phyloP scores from a whole-genome alignment of 352 stramenopile genomes.

The Salisapilia sapeloensis region DNA sequence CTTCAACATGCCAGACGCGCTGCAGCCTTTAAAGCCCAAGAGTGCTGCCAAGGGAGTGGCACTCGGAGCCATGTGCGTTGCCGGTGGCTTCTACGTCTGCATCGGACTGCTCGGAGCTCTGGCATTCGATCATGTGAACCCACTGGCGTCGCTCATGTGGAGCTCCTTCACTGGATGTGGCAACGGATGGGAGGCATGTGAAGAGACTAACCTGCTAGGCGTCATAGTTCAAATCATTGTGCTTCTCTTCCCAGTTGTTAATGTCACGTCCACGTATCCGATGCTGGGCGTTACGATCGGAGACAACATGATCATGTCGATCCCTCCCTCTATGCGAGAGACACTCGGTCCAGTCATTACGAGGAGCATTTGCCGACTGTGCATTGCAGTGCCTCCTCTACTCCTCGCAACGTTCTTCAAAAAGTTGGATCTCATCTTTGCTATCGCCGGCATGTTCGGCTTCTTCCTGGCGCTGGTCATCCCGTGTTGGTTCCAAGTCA shows the following conservation, averaged over 20 bases:
- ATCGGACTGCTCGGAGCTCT: conserved; percentile 55
- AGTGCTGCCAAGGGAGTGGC: conserved; percentile 33
- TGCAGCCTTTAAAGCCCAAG: conserved; percentile 68
- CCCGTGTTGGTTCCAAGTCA: conserved; percentile 72
- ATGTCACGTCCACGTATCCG: conserved; percentile 70
- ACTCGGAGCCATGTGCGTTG: conserved; percentile 41
- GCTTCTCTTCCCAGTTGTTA: conserved; percentile 68
- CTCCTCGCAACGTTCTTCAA: conserved; percentile 69
- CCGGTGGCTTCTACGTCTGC: conserved; percentile 53
- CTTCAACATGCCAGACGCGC: conserved; percentile 74
- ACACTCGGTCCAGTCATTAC: conserved; percentile 23
- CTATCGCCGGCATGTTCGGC: conserved; percentile 55
- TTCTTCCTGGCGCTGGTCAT: conserved; percentile 67
- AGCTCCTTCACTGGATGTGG: conserved; percentile 60
- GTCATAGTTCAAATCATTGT: conserved; percentile 59
- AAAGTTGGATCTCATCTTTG: conserved; percentile 77
- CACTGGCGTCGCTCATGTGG: conserved; percentile 67
- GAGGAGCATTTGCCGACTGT: conserved; percentile 40
- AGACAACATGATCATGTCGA: conserved; percentile 76
- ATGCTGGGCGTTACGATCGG: conserved; percentile 73
- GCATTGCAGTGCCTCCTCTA: conserved; percentile 46
- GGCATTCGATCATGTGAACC: conserved; percentile 66
- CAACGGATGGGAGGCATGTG: conserved; percentile 51
- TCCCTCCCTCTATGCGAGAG: conserved; percentile 35
- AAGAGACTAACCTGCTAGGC: conserved; percentile 21